These are phyloP conservation scores for Penicillium nordicum DNA, from an alignment of 2,329 filamentous ascomycete genomes.

Conservation along the genomic window DNA sequence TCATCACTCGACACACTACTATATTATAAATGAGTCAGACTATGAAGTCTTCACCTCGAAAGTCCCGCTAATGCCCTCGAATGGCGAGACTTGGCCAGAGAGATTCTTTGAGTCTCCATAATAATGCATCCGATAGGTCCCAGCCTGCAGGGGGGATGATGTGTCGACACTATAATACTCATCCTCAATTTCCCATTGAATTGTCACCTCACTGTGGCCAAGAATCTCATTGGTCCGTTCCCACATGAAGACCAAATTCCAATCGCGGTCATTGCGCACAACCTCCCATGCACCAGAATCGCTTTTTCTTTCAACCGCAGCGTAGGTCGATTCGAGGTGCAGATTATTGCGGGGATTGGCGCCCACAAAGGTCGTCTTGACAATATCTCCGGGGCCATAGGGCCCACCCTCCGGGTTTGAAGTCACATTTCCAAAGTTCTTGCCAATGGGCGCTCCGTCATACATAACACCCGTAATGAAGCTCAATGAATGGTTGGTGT, in stretches of 20 bases:
- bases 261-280: constrained; percentile 73
- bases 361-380: constrained; percentile 71
- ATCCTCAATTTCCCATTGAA: constrained; percentile 74
- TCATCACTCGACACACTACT: not conserved
- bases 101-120: constrained; percentile 76
- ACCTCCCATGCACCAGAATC: constrained; percentile 56
- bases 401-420: constrained; percentile 48
- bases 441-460: constrained; percentile 64
- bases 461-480: constrained; percentile 78
- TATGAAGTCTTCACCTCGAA: constrained; percentile 35
- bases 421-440: constrained; percentile 66
- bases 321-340: constrained; percentile 71
- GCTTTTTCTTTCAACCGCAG: constrained; percentile 65
- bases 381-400: constrained; percentile 60
- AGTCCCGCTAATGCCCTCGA: constrained; percentile 63
- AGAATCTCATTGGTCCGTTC: constrained; percentile 64
- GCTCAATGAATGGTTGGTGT: constrained; percentile 68
- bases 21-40: not conserved
- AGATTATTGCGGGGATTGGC: constrained; percentile 91
- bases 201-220: constrained; percentile 72
- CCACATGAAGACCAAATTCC: constrained; percentile 81
- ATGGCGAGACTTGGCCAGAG: constrained; percentile 59
- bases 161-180: constrained; percentile 45
- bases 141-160: constrained; percentile 42
- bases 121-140: constrained; percentile 76